Percentiles rank a stretch among this genome's conserved stretches.
phyloP scores from a whole-genome alignment of 148 eudicot genomes.

The Rhododendron kiyosumense region DNA sequence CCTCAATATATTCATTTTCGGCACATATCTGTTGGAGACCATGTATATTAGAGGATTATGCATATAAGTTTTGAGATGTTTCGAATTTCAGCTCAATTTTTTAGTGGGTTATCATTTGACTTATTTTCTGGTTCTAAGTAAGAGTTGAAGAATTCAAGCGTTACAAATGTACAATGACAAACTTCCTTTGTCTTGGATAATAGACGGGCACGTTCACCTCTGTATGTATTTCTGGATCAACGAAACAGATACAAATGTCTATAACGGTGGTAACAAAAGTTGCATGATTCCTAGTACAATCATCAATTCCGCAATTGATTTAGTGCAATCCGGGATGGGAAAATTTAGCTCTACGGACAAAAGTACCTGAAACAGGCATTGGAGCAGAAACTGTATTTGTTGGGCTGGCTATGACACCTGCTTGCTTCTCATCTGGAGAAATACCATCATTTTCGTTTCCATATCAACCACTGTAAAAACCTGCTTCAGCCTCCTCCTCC shows the following conservation, averaged over 20 bases:
- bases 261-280: not conserved
- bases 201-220: not conserved
- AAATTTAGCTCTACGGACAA: not conserved
- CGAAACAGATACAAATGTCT: not conserved
- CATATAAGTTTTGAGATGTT: slow-evolving; percentile 2
- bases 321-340: not conserved
- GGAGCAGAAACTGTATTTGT: not conserved
- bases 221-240: not conserved
- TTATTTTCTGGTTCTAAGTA: not conserved
- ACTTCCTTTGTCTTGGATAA: not conserved
- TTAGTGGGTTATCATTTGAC: not conserved
- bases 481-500: not conserved
- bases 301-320: not conserved
- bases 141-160: not conserved
- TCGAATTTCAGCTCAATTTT: not conserved
- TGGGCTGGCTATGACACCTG: not conserved
- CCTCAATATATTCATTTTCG: not conserved
- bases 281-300: not conserved
- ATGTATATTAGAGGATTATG: slow-evolving; percentile 17
- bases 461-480: not conserved
- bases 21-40: slow-evolving; percentile 12
- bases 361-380: not conserved
- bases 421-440: not conserved
- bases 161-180: not conserved
- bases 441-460: not conserved